A percentile compares a stretch with the other conserved stretches of the same genome.
Evolutionary conservation across 1,284 basidiomycete genomes (phyloP).

Genomic region (Xerocomus nothofagi): DNA sequence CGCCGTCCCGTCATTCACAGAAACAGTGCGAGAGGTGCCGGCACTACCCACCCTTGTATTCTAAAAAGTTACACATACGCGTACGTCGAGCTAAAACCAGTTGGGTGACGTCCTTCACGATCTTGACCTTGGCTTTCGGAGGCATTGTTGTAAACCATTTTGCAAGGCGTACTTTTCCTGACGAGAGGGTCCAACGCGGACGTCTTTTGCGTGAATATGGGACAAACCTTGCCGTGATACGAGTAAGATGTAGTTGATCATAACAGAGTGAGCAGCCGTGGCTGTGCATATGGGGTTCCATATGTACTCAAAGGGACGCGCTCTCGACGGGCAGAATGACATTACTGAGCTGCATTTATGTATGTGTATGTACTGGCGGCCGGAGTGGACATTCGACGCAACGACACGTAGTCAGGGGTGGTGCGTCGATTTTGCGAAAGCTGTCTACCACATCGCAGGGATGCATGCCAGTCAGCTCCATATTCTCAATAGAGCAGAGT

Average conservation of each 20-base stretch:
- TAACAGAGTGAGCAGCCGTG: conserved; percentile 35
- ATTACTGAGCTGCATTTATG: neutral
- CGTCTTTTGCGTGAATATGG: conserved; percentile 1
- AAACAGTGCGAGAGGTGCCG: neutral
- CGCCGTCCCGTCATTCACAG: neutral
- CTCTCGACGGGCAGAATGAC: neutral
- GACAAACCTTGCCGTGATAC: conserved; percentile 88
- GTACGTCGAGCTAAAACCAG: conserved; percentile 94
- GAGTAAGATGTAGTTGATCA: conserved; percentile 89
- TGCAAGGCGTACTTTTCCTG: conserved; percentile 95
- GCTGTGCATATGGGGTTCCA: conserved; percentile 21
- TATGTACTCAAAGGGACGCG: neutral
- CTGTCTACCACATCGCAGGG: neutral
- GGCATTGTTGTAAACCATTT: conserved; percentile 99
- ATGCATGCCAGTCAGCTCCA: conserved; percentile 11
- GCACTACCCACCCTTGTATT: conserved; percentile 85
- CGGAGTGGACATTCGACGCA: neutral
- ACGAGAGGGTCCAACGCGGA: conserved; percentile 7
- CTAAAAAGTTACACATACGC: conserved; percentile 98
- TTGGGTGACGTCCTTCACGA: conserved; percentile 99
- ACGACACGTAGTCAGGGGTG: neutral
- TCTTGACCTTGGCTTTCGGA: conserved; percentile 94
- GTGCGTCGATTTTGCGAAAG: neutral
- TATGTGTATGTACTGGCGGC: neutral
- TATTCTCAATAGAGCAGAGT: neutral